Percentiles rank a stretch among this genome's conserved stretches.
Conservation (phyloP, 2,329 filamentous ascomycete species). For the Botrytis sinoallii region DNA sequence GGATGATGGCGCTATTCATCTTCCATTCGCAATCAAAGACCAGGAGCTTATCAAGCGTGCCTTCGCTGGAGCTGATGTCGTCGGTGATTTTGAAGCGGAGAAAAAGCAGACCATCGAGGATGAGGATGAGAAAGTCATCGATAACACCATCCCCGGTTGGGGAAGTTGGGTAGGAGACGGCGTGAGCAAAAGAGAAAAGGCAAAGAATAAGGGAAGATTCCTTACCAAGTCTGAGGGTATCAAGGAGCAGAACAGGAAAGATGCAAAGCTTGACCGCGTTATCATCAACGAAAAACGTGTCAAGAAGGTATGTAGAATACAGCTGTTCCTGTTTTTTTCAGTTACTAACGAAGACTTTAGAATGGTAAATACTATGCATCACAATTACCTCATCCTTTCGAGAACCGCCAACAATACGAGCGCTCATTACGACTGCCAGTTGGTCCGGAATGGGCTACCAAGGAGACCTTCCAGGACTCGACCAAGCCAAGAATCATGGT, state of each 20-base stretch:
- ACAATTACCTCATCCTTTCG: constrained; percentile 83
- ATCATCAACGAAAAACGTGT: constrained; percentile 90
- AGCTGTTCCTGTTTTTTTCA: neutral
- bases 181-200: constrained; percentile 66
- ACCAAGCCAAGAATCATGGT: constrained; percentile 87
- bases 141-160: constrained; percentile 90
- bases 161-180: constrained; percentile 87
- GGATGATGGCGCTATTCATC: constrained; percentile 49
- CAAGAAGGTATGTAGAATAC: constrained; percentile 66
- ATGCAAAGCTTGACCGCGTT: constrained; percentile 76
- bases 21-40: constrained; percentile 58
- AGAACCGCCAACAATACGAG: constrained; percentile 86
- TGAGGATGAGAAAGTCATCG: constrained; percentile 79
- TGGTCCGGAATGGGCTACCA: constrained; percentile 95
- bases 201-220: constrained; percentile 59
- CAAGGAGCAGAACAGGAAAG: constrained; percentile 73
- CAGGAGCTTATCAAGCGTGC: constrained; percentile 73
- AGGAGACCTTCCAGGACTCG: constrained; percentile 84
- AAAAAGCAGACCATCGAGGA: constrained; percentile 69
- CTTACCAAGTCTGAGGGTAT: constrained; percentile 69
- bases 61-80: constrained; percentile 85
- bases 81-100: constrained; percentile 74
- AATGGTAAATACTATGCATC: constrained; percentile 85
- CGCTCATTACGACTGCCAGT: constrained; percentile 80
- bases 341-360: constrained; percentile 41